Evolutionary conservation across 169 alveolate species (phyloP).

Genomic region (Pseudocohnilembus persalinus): DNA sequence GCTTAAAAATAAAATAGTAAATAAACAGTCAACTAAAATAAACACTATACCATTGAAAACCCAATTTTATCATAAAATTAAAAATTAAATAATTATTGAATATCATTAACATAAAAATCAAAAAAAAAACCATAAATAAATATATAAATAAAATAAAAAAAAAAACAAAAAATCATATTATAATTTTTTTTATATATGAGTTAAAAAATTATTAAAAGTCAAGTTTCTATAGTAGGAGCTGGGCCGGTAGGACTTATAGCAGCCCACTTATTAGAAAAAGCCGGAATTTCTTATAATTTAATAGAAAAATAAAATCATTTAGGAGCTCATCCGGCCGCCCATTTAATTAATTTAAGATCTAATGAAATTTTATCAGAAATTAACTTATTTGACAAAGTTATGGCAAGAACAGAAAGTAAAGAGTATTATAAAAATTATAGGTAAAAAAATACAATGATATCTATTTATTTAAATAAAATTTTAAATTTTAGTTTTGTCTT

Average conservation of each 20-base stretch:
- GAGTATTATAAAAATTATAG: slow-evolving; percentile 1
- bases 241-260: slow-evolving; percentile 34
- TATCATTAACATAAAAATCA: too few relatives aligned
- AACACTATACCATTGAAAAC: too few relatives aligned
- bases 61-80: too few relatives aligned
- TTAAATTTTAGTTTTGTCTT: not conserved
- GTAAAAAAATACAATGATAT: not conserved
- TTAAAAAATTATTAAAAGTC: too few relatives aligned
- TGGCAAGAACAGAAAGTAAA: not conserved
- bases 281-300: slow-evolving; percentile 16
- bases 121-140: too few relatives aligned
- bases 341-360: slow-evolving; percentile 22
- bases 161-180: too few relatives aligned
- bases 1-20: too few relatives aligned
- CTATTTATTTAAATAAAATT: not conserved
- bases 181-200: too few relatives aligned
- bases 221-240: slow-evolving; percentile 21
- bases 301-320: slow-evolving; percentile 2
- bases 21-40: too few relatives aligned
- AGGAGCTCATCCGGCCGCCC: slow-evolving; percentile 27
- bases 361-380: slow-evolving; percentile 8
- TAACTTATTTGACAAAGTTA: not conserved
- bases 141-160: too few relatives aligned
- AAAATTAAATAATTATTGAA: too few relatives aligned
- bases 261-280: slow-evolving; percentile 5